Evolutionary conservation across 1,284 basidiomycete genomes (phyloP).

Genomic region (Ceratobasidium sp.): DNA sequence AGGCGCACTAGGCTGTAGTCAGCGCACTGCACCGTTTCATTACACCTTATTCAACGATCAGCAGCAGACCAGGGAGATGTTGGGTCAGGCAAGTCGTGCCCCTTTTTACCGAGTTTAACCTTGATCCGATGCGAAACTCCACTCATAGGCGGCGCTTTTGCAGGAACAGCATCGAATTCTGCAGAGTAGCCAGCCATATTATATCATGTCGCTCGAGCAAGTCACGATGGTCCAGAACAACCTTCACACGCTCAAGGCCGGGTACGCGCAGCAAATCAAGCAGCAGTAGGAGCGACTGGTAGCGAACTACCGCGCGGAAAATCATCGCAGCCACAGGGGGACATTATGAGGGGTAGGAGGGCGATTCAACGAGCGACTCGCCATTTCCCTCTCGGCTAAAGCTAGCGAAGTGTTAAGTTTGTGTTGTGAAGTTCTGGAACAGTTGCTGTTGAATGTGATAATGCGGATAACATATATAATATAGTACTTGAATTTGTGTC

Average conservation of each 20-base stretch:
- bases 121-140: conserved; percentile 30
- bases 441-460: no score
- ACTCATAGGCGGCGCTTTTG: conserved; percentile 35
- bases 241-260: conserved; percentile 26
- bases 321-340: no score
- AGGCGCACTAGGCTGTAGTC: conserved; percentile 27
- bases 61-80: conserved; percentile 17
- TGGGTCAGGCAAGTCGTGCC: conserved; percentile 34
- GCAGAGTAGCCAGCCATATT: conserved; percentile 28
- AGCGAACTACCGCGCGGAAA: conserved; percentile 6
- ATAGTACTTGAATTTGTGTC: no score
- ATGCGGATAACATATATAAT: no score
- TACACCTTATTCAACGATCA: conserved; percentile 36
- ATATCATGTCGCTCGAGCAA: conserved; percentile 39
- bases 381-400: no score
- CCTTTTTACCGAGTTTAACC: background rate
- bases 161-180: conserved; percentile 44
- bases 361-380: no score
- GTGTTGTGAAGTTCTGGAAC: no score
- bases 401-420: no score
- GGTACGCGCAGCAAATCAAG: conserved; percentile 23
- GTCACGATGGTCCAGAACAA: conserved; percentile 12
- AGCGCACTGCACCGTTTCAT: conserved; percentile 34
- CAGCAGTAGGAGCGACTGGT: conserved; percentile 32
- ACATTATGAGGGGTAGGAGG: no score